phyloP scores from a whole-genome alignment of 257 asterid genomes.

The Petunia secreta region DNA sequence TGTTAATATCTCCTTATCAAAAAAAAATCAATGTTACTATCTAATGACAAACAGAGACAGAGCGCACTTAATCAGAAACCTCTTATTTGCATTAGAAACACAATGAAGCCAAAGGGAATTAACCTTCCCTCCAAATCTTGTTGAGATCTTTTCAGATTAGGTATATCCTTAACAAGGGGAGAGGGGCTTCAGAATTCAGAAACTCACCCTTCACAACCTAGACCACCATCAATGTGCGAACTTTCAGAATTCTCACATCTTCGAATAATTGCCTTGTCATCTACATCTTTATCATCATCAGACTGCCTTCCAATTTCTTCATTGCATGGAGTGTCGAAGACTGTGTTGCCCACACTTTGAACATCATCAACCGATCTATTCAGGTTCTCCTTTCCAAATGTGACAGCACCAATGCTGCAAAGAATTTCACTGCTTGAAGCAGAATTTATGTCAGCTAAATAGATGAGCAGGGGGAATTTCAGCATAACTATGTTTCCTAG shows the following conservation, averaged over 20 bases:
- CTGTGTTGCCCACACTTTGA: conserved; percentile 12
- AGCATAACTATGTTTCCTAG: conserved; percentile 18
- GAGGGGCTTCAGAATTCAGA: conserved; percentile 22
- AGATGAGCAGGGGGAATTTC: conserved; percentile 19
- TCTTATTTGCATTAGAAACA: background rate
- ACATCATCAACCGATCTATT: conserved; percentile 9
- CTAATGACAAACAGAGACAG: conserved; percentile 1
- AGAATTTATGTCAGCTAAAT: conserved; percentile 17
- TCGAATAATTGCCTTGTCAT: background rate
- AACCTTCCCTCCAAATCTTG: background rate
- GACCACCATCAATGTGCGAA: conserved; percentile 6
- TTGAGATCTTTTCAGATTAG: conserved; percentile 4
- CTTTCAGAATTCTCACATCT: conserved; percentile 6
- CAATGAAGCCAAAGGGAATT: background rate
- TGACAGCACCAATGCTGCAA: conserved; percentile 17
- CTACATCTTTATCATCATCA: background rate
- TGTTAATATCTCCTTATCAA: background rate
- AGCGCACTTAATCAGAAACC: too few relatives aligned
- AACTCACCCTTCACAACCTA: conserved; percentile 25
- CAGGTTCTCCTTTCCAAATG: conserved; percentile 15
- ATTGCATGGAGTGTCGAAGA: background rate
- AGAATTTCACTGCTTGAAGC: conserved; percentile 10
- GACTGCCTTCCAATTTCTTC: conserved; percentile 11
- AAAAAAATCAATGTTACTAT: background rate
- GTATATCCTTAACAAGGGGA: background rate